Evolutionary conservation across 805 yeast species (phyloP), one percentile per base, ranked within the genome.

Genomic region (Saccharomycopsis malanga): DNA sequence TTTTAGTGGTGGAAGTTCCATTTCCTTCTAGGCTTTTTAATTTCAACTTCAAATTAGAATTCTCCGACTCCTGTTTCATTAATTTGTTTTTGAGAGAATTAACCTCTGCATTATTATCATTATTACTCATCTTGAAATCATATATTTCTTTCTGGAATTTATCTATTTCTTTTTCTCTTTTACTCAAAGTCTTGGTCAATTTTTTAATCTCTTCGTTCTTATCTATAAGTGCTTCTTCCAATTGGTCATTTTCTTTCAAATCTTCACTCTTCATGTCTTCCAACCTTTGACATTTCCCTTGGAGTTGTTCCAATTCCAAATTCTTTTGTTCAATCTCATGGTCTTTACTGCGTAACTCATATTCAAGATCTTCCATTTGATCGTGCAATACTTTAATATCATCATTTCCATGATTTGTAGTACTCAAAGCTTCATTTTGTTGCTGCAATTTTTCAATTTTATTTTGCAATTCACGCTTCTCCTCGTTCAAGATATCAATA

Each of bases 141-240:
- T 54, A 55, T 17, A 56, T 36, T 29, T 51, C 47, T 3, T 55
- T 55, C 2, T 51, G 47, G 34, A 53, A 45, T 22, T 49, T 52
- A 9, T 59, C 59, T 24, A 61, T 40, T 12, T 56, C 54, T 14
- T 56, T 46, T 10, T 56, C 56, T 42, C 46, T 54, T 2, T 49
- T 49, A n/a, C 56, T 57, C 4, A 58, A 4, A 9, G 54, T 56
- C 25, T 48, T 42, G 1, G 50, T 35, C 24, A 52, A 36, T 27
- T 40, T 22, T 34, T 46, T 22, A 27, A 49, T 49, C 6, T 52
- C 55, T 22, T 60, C 55, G 6, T 59, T 49, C 20, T 53, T 54
- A 6, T 35, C 48, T 7, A 57, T 49, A 14, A 52, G 23, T 7
- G 29, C 15, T 17, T 42, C 46, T 23, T 50, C 51, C 4, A 53